phyloP scores from a whole-genome alignment of 768 basidiomycete species.

The Collybia mongolica region DNA sequence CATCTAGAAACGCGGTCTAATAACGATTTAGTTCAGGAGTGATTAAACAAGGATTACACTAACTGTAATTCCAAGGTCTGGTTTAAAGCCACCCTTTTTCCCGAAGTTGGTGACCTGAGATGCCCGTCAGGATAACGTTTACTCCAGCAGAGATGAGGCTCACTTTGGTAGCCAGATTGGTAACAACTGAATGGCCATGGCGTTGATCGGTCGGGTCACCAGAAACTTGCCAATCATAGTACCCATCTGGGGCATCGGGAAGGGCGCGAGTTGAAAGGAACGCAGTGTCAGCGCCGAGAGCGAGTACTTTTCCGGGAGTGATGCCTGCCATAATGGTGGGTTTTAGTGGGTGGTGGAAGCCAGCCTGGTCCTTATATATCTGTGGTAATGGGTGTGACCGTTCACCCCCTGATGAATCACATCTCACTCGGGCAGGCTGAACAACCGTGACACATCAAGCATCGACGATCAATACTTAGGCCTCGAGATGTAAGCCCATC shows the following conservation, averaged over 20 bases:
- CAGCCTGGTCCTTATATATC: no score
- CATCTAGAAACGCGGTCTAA: slow-evolving; percentile 29
- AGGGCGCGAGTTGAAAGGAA: slow-evolving; percentile 34
- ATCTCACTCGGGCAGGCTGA: no score
- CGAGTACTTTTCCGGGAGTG: slow-evolving; percentile 21
- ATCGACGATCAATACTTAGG: no score
- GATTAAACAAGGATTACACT: background rate
- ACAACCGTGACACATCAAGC: no score
- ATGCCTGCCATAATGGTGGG: slow-evolving; percentile 14
- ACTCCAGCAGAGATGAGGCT: background rate
- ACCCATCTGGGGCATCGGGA: slow-evolving; percentile 41
- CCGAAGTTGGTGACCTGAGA: slow-evolving; percentile 17
- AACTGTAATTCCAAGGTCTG: slow-evolving; percentile 21
- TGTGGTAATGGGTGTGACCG: no score
- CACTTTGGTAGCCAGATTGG: slow-evolving; percentile 27
- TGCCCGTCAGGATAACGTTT: background rate
- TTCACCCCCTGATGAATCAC: no score
- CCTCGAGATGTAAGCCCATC: no score
- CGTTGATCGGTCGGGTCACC: slow-evolving; percentile 20
- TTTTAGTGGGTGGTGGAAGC: no score
- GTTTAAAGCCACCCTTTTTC: slow-evolving; percentile 20
- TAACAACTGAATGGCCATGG: slow-evolving; percentile 32
- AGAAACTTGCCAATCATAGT: slow-evolving; percentile 40
- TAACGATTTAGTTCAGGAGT: background rate
- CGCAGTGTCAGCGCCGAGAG: slow-evolving; percentile 28